Base-by-base conservation (phyloP, 2,329 filamentous ascomycete species). In the Pleomassaria siparia region DNA sequence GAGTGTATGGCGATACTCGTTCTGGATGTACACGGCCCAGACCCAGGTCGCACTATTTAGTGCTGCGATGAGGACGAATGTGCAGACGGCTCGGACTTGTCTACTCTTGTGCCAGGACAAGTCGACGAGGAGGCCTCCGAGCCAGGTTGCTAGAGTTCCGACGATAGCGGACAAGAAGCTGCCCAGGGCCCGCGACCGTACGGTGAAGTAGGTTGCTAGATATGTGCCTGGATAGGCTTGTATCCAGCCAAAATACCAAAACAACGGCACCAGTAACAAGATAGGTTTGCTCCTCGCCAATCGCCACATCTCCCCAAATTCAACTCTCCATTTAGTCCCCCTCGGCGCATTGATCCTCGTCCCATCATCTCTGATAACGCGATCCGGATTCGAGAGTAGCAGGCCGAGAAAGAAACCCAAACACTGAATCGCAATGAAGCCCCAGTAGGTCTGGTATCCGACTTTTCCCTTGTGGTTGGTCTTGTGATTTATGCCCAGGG, bases 121-220 rank as follows among this genome's bases (percentile, higher is more conserved):
- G 53, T 79, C 76, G 51, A 71, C 74, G 53, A 77, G 73, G 65
- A 72, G 76, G 2, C 76, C 76, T 69, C 72, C 76, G 33, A 76
- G 71, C 24, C 76, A 66, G 43, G 77, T 76, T 30, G 74, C 74
- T 12, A 64, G 54, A 0, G 72, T 72, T 0, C 74, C 75, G 1
- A 69, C 72, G n/a, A 79, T 58, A 7, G 75, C 74, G 0, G 76
- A 76, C 1, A 71, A 67, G 41, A 80, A 58, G 0, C 74, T 71
- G 0, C 71, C 72, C 2, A 80, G 62, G 1, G 77, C 74, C 2
- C 77, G 67, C 0, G 77, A 65, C 2, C 77, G 71, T 4, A 80
- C 77, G 6, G 75, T 77, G 51, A 80, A 79, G 62, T 79, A 80
- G 11, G 72, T 74, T 9, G 77, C 74, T 13, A 79, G 69, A 54